Base-by-base conservation (phyloP, 805 yeast genomes). In the Tetrapisispora taiwanensis region DNA sequence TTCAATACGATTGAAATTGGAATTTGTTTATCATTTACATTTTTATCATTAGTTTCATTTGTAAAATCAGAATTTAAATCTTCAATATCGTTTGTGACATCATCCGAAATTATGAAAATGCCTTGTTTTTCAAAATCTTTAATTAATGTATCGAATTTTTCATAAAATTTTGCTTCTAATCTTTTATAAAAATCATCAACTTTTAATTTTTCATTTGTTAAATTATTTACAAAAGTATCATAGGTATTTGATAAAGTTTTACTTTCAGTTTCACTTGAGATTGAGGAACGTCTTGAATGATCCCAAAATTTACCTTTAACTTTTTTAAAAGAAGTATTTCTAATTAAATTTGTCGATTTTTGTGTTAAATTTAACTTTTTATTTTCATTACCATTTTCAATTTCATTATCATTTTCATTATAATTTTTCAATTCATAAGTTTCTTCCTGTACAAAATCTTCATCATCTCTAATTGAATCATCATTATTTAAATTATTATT, bases 131-230 rank as follows among this genome's bases (percentile, higher is more conserved):
- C 71, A 43, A 78, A 65, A 53, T 78, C 82, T 45, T 63, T 58
- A 26, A 73, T 56, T 46, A 78, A 64, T 26, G 67, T 60, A 38
- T 71, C 73, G 53, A 68, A 75, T 42, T 71, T 73, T 7, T 49
- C 53, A 47, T 68, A 71, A 18, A 77, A 63, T 45, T 70, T 72
- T 1, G 63, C 54, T 52, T 78, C 81, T 42, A 71, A 72, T 15
- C 52, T 45, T 34, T 63, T 60, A 57, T 73, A 79, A 48, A 79
- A 79, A 7, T 58, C 65, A 53, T 76, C 78, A 46, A 79, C 70
- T 51, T 75, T 78, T 20, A 51, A 48, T 45, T 77, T 65, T 52
- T 79, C 82, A n/a, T 55, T 59, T 24, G 67, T 52, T 41, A 80
- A 62, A 45, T 67, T 69, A 30, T 66, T 60, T 32, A 77, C 49